phyloP scores from a whole-genome alignment of 305 asterid genomes.

The Solanum hybrid region DNA sequence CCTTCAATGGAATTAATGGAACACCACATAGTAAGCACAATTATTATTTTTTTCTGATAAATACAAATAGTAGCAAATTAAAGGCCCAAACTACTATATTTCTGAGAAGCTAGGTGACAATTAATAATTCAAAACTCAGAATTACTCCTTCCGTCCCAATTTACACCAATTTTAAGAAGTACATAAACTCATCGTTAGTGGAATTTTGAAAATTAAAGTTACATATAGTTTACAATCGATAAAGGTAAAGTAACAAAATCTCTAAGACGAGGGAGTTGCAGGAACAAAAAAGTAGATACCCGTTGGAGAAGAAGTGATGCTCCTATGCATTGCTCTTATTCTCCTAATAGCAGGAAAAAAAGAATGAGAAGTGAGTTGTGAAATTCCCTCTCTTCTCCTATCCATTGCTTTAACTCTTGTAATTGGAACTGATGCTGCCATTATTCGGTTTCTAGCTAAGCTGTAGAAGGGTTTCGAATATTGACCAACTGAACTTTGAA shows the following conservation, averaged over 20 bases:
- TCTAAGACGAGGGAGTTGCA: not conserved
- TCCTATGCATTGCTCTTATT: not conserved
- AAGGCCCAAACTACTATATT: not conserved
- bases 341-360: not conserved
- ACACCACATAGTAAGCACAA: not conserved
- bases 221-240: not conserved
- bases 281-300: not conserved
- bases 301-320: not conserved
- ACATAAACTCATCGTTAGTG: not conserved
- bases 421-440: not conserved
- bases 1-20: constrained; percentile 5
- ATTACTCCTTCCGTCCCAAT: not conserved
- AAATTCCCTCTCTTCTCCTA: not conserved
- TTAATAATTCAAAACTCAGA: not conserved
- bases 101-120: not conserved
- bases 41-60: not conserved
- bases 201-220: not conserved
- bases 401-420: not conserved
- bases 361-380: not conserved
- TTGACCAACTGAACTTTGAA: not conserved
- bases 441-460: not conserved
- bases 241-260: not conserved
- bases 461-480: not conserved
- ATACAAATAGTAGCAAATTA: not conserved
- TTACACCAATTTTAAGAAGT: not conserved